phyloP scores from a whole-genome alignment of 768 basidiomycete species.

The Agaricus sinodeliciosus region DNA sequence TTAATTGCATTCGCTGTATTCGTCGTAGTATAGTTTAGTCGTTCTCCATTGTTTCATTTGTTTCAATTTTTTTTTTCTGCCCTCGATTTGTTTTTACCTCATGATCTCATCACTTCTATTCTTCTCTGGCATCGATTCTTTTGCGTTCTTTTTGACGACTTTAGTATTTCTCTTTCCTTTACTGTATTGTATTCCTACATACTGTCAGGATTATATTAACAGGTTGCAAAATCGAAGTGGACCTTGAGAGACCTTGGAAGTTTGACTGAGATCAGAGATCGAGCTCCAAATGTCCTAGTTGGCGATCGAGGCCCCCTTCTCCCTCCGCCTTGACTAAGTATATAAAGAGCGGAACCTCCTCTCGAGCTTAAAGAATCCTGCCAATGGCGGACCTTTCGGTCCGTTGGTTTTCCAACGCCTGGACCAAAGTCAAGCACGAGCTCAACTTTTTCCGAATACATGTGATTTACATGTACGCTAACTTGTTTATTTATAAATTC shows the following conservation, averaged over 20 bases:
- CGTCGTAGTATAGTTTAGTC: slow-evolving; percentile 8
- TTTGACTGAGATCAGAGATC: no score
- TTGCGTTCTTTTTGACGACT: background rate
- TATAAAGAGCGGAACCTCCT: no score
- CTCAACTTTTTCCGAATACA: slow-evolving; percentile 69
- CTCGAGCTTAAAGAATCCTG: background rate
- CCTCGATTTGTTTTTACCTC: background rate
- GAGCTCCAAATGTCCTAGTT: no score
- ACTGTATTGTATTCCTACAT: background rate
- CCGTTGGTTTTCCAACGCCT: slow-evolving; percentile 11
- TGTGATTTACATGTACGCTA: slow-evolving; percentile 48
- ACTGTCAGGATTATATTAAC: no score
- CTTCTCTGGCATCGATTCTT: background rate
- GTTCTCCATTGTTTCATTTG: slow-evolving; percentile 6
- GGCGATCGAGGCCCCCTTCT: no score
- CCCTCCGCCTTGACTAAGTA: no score
- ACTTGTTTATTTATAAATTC: background rate
- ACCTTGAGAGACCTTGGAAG: no score
- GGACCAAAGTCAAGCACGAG: slow-evolving; percentile 31
- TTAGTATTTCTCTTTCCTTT: no score
- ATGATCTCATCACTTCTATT: no score
- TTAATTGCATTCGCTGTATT: slow-evolving; percentile 10
- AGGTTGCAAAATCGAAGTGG: no score
- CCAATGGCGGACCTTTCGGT: background rate
- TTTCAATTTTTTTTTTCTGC: background rate